Evolutionary conservation across 345 rosid species (phyloP).

Genomic region (Acer negundo): DNA sequence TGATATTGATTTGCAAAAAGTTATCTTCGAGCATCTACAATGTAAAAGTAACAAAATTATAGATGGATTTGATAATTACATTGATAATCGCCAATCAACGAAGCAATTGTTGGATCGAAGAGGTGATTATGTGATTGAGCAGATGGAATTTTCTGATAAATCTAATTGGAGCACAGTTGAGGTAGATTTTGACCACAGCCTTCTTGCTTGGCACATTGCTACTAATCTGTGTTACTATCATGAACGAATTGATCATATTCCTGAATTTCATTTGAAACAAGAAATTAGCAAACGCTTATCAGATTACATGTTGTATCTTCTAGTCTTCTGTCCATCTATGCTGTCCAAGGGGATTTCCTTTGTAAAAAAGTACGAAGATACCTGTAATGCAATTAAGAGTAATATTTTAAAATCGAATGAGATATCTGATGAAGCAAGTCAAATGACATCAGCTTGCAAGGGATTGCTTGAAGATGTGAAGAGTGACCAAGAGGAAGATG

Average conservation of each 20-base stretch:
- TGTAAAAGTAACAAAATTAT: neutral
- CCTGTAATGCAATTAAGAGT: conserved; percentile 16
- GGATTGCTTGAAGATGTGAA: too few relatives aligned
- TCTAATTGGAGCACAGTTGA: neutral
- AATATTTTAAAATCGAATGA: too few relatives aligned
- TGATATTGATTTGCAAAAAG: neutral
- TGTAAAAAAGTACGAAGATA: conserved; percentile 32
- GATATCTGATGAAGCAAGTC: too few relatives aligned
- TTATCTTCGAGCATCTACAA: conserved; percentile 3
- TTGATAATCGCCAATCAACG: neutral
- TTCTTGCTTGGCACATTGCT: conserved; percentile 39
- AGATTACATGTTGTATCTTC: conserved; percentile 46
- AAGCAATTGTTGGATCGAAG: neutral
- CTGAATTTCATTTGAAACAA: neutral
- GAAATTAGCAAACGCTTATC: conserved; percentile 35
- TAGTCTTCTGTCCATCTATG: conserved; percentile 32
- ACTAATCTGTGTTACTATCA: conserved; percentile 30
- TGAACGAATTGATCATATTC: neutral
- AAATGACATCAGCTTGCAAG: too few relatives aligned
- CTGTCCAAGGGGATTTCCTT: conserved; percentile 29
- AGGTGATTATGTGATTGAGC: neutral
- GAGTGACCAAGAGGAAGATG: too few relatives aligned
- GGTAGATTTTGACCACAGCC: conserved; percentile 16
- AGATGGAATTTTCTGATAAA: neutral
- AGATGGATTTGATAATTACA: neutral